These are phyloP conservation scores for Kurtzmaniella natalensis DNA, from an alignment of 1,139 yeast genomes.

Conservation along the genomic window DNA sequence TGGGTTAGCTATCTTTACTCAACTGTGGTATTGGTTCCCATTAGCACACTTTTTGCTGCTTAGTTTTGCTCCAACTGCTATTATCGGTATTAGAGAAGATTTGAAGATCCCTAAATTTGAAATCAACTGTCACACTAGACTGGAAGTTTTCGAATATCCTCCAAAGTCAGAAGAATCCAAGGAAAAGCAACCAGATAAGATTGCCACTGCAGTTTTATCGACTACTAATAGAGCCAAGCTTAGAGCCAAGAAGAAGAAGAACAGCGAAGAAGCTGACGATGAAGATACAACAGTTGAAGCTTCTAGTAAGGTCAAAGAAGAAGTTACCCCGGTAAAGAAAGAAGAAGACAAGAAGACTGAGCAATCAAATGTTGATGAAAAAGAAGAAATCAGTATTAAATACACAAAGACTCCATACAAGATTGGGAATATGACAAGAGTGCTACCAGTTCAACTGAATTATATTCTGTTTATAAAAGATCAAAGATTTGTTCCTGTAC, in stretches of 20 bases:
- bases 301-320: slow-evolving; percentile 15
- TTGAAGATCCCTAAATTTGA: slow-evolving; percentile 83
- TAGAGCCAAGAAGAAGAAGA: slow-evolving; percentile 74
- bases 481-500: slow-evolving; percentile 78
- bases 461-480: slow-evolving; percentile 74
- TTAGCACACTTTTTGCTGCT: slow-evolving; percentile 87
- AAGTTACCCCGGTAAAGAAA: slow-evolving; percentile 18
- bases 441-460: slow-evolving; percentile 85
- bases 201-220: slow-evolving; percentile 89
- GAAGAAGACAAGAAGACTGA: slow-evolving; percentile 34
- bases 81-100: slow-evolving; percentile 83
- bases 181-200: slow-evolving; percentile 82
- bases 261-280: slow-evolving; percentile 30
- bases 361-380: slow-evolving; percentile 14
- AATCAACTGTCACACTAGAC: slow-evolving; percentile 75
- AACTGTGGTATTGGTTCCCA: slow-evolving; percentile 99
- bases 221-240: slow-evolving; percentile 92
- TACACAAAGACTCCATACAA: slow-evolving; percentile 60
- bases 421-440: slow-evolving; percentile 78
- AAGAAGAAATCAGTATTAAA: slow-evolving; percentile 31
- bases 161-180: slow-evolving; percentile 79
- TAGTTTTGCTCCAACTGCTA: slow-evolving; percentile 89
- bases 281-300: slow-evolving; percentile 27
- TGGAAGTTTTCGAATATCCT: slow-evolving; percentile 83
- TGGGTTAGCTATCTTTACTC: slow-evolving; percentile 85